A percentile compares a stretch with the other conserved stretches of the same genome.
These are phyloP conservation scores for Hanseniaspora vineae DNA, from an alignment of 805 yeast species.

Conservation along the genomic window DNA sequence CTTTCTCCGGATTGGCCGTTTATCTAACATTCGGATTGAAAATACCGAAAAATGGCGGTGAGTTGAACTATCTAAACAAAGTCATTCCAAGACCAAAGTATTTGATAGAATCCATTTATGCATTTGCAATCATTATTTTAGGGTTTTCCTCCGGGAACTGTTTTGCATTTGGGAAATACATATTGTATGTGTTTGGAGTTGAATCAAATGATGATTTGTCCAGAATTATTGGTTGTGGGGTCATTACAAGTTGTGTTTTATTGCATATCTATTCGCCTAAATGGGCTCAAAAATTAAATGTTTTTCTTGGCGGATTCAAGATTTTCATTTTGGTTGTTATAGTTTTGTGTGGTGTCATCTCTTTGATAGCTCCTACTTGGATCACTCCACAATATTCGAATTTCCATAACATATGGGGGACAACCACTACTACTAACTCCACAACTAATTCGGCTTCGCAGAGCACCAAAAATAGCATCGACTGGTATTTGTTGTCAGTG, in stretches of 20 bases:
- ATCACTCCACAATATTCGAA: conserved; percentile 39
- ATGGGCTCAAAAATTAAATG: conserved; percentile 54
- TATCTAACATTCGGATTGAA: conserved; percentile 75
- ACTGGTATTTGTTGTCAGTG: conserved; percentile 37
- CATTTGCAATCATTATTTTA: conserved; percentile 57
- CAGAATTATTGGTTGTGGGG: conserved; percentile 64
- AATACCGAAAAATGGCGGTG: conserved; percentile 76
- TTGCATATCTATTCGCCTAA: conserved; percentile 50
- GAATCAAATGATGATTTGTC: conserved; percentile 65
- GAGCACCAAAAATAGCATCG: conserved; percentile 30
- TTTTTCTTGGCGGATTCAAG: conserved; percentile 57
- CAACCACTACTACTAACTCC: conserved; percentile 36
- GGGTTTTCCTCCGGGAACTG: conserved; percentile 86
- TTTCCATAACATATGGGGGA: conserved; percentile 45
- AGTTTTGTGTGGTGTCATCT: conserved; percentile 77
- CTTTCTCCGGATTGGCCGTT: conserved; percentile 49
- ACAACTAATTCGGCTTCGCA: conserved; percentile 55
- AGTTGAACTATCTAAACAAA: conserved; percentile 66
- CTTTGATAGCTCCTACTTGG: conserved; percentile 50
- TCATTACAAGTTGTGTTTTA: conserved; percentile 56
- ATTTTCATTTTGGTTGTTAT: conserved; percentile 58
- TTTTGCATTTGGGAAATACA: conserved; percentile 66
- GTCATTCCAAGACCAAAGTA: conserved; percentile 57
- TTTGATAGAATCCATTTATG: conserved; percentile 51
- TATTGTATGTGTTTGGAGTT: conserved; percentile 58